Conservation (phyloP, 345 rosid species). For the Citropsis articulata region DNA sequence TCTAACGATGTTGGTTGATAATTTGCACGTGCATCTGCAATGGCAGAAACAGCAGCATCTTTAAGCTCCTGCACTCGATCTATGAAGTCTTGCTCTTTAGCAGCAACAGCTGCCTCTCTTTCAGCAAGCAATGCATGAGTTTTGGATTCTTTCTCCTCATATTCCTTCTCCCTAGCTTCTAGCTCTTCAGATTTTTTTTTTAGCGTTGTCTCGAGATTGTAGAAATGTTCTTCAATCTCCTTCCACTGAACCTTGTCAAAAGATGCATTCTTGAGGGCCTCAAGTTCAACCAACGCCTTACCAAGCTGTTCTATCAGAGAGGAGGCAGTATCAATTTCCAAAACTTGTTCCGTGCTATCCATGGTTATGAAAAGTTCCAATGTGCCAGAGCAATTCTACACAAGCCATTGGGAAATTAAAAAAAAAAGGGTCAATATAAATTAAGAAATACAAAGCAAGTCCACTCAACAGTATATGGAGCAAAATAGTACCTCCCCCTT, state of each 20-base stretch:
- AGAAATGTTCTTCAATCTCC: conserved; percentile 51
- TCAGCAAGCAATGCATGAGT: conserved; percentile 31
- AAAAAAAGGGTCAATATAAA: not conserved
- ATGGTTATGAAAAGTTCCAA: conserved; percentile 17
- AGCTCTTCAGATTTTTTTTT: conserved; percentile 43
- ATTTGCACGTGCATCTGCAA: conserved; percentile 37
- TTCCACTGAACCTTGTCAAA: conserved; percentile 39
- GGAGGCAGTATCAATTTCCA: conserved; percentile 24
- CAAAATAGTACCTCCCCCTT: not conserved
- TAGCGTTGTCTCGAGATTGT: conserved; percentile 33
- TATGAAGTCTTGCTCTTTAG: conserved; percentile 50
- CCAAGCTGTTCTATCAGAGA: conserved; percentile 43
- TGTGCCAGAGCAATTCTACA: conserved; percentile 12
- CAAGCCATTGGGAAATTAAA: not conserved
- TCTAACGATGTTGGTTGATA: conserved; percentile 27
- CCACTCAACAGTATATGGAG: not conserved
- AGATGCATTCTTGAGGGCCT: conserved; percentile 31
- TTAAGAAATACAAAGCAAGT: not conserved
- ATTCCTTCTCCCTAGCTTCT: conserved; percentile 49
- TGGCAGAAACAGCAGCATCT: conserved; percentile 58
- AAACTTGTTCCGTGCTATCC: conserved; percentile 24
- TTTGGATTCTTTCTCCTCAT: conserved; percentile 39
- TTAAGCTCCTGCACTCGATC: conserved; percentile 61
- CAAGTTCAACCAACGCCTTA: conserved; percentile 38
- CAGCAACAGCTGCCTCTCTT: conserved; percentile 44